These are phyloP conservation scores for Pseudozyma thailandica DNA, from an alignment of 1,284 basidiomycete genomes.

Conservation along the genomic window DNA sequence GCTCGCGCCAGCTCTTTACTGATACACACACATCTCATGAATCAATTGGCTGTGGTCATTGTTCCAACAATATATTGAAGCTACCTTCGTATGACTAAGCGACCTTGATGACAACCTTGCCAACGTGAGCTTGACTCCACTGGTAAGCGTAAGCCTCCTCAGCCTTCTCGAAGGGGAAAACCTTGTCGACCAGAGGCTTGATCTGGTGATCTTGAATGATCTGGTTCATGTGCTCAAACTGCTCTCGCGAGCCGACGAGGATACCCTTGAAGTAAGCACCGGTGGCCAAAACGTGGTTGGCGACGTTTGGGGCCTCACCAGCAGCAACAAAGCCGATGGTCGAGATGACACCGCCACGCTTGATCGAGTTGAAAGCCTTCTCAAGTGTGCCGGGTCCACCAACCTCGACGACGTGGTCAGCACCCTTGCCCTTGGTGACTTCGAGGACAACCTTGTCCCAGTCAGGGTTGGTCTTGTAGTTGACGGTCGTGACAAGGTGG, in stretches of 20 bases:
- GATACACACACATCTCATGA: too few relatives aligned
- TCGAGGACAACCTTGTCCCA: constrained; percentile 74
- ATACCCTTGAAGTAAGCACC: constrained; percentile 67
- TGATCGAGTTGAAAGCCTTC: constrained; percentile 70
- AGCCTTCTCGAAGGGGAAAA: constrained; percentile 72
- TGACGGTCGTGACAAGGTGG: constrained; percentile 64
- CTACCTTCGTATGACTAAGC: constrained; percentile 5
- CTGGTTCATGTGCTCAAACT: constrained; percentile 72
- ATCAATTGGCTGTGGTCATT: not conserved
- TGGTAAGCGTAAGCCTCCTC: constrained; percentile 71
- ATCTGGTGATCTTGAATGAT: constrained; percentile 70
- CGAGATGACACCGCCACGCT: constrained; percentile 71
- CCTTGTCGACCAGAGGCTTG: constrained; percentile 72
- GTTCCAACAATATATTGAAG: not conserved
- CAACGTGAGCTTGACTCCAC: constrained; percentile 59
- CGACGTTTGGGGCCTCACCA: constrained; percentile 41
- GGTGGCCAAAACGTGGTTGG: constrained; percentile 27
- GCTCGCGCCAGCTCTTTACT: too few relatives aligned
- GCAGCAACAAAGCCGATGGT: constrained; percentile 72
- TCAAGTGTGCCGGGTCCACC: constrained; percentile 73
- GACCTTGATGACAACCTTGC: constrained; percentile 56
- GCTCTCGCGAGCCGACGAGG: constrained; percentile 66
- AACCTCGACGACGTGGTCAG: constrained; percentile 74
- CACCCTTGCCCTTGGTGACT: constrained; percentile 73
- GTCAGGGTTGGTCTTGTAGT: constrained; percentile 73